Evolutionary conservation across 2,329 filamentous ascomycete genomes (phyloP), one percentile per base, ranked within the genome.

Genomic region (Arthrobotrys sphaeroides): DNA sequence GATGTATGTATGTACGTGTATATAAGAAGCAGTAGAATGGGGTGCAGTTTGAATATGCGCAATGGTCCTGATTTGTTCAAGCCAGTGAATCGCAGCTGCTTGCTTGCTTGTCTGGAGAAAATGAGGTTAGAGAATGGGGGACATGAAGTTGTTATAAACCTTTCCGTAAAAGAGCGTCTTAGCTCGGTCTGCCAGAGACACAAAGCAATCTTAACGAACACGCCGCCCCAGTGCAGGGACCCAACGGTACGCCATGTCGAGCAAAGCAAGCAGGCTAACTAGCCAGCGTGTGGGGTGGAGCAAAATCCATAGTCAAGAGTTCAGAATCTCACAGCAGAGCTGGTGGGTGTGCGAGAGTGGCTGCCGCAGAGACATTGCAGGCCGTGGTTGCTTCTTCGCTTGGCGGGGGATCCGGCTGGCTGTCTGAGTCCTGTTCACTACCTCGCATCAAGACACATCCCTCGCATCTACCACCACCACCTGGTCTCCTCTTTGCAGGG

Each of bases 101-200:
- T n/a, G n/a, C n/a, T n/a, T n/a, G n/a, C n/a, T n/a, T 66, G 69
- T 43, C 40, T 65, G 60, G 33, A 53, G 53, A 73, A 53, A 66
- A 61, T 73, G 69, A 66, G 69, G 69, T 73, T 67, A 66, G 69
- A 66, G 61, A 49, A 60, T 59, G 69, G 69, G 69, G 60, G 60
- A 65, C 53, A 61, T 70, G 60, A 66, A 61, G 69, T 67, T 42
- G 60, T 73, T 73, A 73, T 73, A 73, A 70, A 70, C 69, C 53
- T 73, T 73, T 73, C 22, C 24, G 38, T 42, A 43, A 47, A 64
- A 38, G 69, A 66, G 38, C 61, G 51, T 45, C 60, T 60, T 73
- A 67, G 69, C 69, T 73, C 22, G 67, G 26, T 33, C 31, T 38
- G n/a, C n/a, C 53, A 10, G 42, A 47, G 40, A 47, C 43, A 16